These are phyloP conservation scores for Stephania cephalantha DNA, from an alignment of 164 flowering plant species.

Conservation along the genomic window DNA sequence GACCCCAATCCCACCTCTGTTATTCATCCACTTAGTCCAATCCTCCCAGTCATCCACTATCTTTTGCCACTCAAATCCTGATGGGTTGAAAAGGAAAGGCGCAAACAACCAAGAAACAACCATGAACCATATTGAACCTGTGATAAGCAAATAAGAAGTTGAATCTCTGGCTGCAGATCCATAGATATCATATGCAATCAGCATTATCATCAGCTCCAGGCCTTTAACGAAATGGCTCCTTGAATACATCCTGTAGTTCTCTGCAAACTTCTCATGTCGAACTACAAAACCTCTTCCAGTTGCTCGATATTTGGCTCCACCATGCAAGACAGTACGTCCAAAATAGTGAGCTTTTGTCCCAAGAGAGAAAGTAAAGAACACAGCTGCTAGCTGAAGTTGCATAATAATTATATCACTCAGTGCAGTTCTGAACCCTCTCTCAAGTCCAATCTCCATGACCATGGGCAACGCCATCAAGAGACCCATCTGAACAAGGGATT, in stretches of 20 bases:
- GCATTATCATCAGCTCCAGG: slow-evolving; percentile 68
- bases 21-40: slow-evolving; percentile 91
- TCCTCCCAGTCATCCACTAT: slow-evolving; percentile 97
- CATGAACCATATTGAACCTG: slow-evolving; percentile 84
- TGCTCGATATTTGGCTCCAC: slow-evolving; percentile 98
- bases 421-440: slow-evolving; percentile 92
- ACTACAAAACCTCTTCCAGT: slow-evolving; percentile 99
- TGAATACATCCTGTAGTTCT: slow-evolving; percentile 93
- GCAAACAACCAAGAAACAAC: slow-evolving; percentile 83
- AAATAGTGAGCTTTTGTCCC: slow-evolving; percentile 90
- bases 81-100: slow-evolving; percentile 93
- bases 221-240: slow-evolving; percentile 95
- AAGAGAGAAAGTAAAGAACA: slow-evolving; percentile 94
- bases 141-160: slow-evolving; percentile 37
- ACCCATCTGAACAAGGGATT: slow-evolving; percentile 86
- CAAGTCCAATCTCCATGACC: slow-evolving; percentile 96
- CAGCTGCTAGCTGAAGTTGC: slow-evolving; percentile 95
- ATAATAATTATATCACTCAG: slow-evolving; percentile 69
- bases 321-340: slow-evolving; percentile 91
- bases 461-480: slow-evolving; percentile 81
- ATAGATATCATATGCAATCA: slow-evolving; percentile 58
- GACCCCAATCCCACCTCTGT: slow-evolving; percentile 86
- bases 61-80: slow-evolving; percentile 99
- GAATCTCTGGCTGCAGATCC: slow-evolving; percentile 37
- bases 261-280: slow-evolving; percentile 87